Evolutionary conservation across 371 early-diverging fungal species (phyloP), one percentile per base, ranked within the genome.

Genomic region (Syncephalastrum sp.): DNA sequence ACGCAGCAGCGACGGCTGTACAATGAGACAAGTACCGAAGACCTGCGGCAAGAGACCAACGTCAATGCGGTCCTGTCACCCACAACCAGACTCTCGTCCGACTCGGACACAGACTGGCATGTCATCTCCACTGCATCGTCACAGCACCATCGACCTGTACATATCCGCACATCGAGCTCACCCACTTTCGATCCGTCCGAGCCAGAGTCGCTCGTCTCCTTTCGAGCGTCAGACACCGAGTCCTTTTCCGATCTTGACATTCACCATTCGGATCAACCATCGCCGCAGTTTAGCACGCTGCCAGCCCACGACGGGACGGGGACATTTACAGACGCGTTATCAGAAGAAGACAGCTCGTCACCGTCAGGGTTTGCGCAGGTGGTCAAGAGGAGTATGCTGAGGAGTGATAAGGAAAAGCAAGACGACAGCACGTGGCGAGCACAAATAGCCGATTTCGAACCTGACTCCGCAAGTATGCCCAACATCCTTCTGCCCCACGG

Each of bases 271-370:
- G 38, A 33, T 33, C 58, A 27, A 24, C 44, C 46, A 23, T 57
- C 58, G 19, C 45, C 58, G 6, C 51, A 58, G 29, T 62, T 69
- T 47, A 47, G 57, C 17, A 63, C 48, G 41, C 53, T 75, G 16
- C 78, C 78, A n/a, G 67, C 69, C 16, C 78, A 77, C 60, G 78
- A 77, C 47, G 78, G 78, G 13, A 77, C 78, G 19, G 78, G 78
- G 6, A 68, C 71, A 7, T 77, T 77, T 62, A 16, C 67, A 12
- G 56, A 61, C 19, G 65, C 66, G 27, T 64, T 61, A 12, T 62
- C 63, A 49, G 65, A 61, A 23, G 64, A 57, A 10, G 57, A 52
- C 14, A 50, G 48, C 29, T 56, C 65, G 12, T 33, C 38, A 33
- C 64, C 64, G 14, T 24, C 59, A 5, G 54, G 56, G 14, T 64